A percentile compares a stretch with the other conserved stretches of the same genome.
Evolutionary conservation across 176 grass and related monocot species (phyloP).

Genomic region (bread wheat (Triticum aestivum)): IWGSC_CS_RefSeq_v2.1 NC_057807.1:499777680-499778179

Average conservation of each 20-base stretch:
- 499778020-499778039: not conserved
- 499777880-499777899: not conserved
- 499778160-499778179: not conserved
- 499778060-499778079: not conserved
- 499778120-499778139: not conserved
- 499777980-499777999: not conserved
- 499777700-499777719: not conserved
- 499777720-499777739: not conserved
- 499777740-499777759: not conserved
- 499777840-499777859: not conserved
- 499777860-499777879: not conserved
- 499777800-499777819: not conserved
- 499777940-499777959: not conserved
- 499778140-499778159: not conserved
- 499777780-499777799: not conserved
- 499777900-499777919: not conserved
- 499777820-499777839: not conserved
- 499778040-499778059: not conserved
- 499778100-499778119: not conserved
- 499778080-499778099: not conserved
- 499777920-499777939: not conserved
- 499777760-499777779: not conserved
- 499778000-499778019: not conserved
- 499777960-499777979: not conserved
- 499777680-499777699: not conserved